phyloP scores from a whole-genome alignment of 2,329 filamentous ascomycete genomes.

The Diplodia intermedia region DNA sequence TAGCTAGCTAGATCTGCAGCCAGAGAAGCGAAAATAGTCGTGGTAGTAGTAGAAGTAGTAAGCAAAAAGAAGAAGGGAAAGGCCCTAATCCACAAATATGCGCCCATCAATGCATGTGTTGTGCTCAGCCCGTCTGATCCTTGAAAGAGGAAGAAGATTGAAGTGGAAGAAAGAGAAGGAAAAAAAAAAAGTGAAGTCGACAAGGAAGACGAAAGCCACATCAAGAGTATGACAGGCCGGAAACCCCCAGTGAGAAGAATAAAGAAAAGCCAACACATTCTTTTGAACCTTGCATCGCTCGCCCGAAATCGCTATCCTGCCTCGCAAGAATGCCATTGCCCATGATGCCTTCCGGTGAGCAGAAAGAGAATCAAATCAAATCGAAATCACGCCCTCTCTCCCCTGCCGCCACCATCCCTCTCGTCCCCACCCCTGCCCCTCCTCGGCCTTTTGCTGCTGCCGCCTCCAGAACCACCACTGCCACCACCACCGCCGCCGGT shows the following conservation, averaged over 20 bases:
- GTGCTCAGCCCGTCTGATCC: slow-evolving; percentile 2
- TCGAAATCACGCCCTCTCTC: slow-evolving; percentile 1
- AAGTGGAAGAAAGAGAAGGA: not conserved
- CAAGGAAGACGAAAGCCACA: not conserved
- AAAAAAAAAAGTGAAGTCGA: not conserved
- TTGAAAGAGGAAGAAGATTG: not conserved
- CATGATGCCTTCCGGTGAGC: not conserved
- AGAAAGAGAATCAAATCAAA: not conserved
- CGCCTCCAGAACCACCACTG: not conserved
- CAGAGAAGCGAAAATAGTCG: not conserved
- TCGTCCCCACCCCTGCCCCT: not conserved
- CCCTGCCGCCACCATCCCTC: not conserved
- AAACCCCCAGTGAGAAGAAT: not conserved
- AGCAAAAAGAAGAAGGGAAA: not conserved
- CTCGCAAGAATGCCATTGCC: not conserved
- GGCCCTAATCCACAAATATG: not conserved
- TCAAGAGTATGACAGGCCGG: too few relatives aligned
- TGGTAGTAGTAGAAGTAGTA: not conserved
- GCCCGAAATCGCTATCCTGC: not conserved
- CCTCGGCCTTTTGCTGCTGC: slow-evolving; percentile 11
- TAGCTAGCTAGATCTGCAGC: not conserved
- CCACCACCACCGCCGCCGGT: not conserved
- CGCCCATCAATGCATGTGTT: slow-evolving; percentile 2
- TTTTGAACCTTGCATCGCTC: not conserved
- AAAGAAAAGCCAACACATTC: not conserved